phyloP scores from a whole-genome alignment of 2,329 filamentous ascomycete species.

The Beauveria australis region DNA sequence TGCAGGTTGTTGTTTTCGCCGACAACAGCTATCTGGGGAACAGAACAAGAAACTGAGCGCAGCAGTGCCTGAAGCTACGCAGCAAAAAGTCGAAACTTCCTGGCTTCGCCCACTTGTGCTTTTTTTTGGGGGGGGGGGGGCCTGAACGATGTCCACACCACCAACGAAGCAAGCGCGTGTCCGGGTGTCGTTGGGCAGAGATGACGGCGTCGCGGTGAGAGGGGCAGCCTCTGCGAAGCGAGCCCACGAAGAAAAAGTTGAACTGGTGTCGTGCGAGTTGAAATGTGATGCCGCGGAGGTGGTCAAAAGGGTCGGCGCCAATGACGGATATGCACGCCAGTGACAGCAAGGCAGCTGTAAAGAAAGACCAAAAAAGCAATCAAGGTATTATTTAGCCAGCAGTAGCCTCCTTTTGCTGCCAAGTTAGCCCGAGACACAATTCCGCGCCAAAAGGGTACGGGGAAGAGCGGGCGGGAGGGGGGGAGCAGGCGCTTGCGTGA shows the following conservation, averaged over 20 bases:
- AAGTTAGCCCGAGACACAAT: background rate
- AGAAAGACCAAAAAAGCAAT: background rate
- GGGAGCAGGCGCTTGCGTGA: background rate
- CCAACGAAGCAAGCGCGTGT: constrained; percentile 2
- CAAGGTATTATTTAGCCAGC: background rate
- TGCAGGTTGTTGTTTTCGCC: background rate
- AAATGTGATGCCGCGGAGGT: background rate
- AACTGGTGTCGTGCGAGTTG: background rate
- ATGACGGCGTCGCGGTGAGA: background rate
- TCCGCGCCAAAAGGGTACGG: background rate
- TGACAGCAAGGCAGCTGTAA: background rate
- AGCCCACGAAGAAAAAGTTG: background rate
- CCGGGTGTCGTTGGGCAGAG: background rate
- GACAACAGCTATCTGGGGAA: background rate
- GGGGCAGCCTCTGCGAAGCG: background rate
- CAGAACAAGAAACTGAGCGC: background rate
- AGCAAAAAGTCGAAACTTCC: background rate
- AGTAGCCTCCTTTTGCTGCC: background rate
- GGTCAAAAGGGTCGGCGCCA: background rate
- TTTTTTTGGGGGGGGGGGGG: background rate
- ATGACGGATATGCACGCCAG: constrained; percentile 5
- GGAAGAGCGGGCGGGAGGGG: background rate
- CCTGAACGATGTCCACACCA: constrained; percentile 2
- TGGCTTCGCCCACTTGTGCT: background rate
- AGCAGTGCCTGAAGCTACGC: background rate